A percentile compares a stretch with the other conserved stretches of the same genome.
Evolutionary conservation across 2,329 filamentous ascomycete species (phyloP).

Genomic region (Arachnomyces sp.): DNA sequence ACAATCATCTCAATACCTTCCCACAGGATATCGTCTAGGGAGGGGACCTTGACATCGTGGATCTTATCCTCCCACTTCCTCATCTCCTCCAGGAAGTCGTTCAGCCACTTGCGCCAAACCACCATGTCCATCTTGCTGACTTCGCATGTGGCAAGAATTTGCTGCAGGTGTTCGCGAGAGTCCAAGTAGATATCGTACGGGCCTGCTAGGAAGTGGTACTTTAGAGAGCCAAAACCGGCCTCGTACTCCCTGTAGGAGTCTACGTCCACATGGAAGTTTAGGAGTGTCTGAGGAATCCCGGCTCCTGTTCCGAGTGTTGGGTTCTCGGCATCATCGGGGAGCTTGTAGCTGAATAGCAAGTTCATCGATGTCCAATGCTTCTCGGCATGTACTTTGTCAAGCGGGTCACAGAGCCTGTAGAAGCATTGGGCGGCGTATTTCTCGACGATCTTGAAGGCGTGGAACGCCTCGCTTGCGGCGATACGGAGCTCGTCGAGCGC

Average conservation of each 20-base stretch:
- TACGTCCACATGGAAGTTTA: slow-evolving; percentile 19
- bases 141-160: slow-evolving; percentile 5
- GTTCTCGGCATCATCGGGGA: slow-evolving; percentile 3
- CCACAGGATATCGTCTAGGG: slow-evolving; percentile 19
- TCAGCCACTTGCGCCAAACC: slow-evolving; percentile 20
- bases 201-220: slow-evolving; percentile 6
- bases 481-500: slow-evolving; percentile 12
- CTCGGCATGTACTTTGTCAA: background rate
- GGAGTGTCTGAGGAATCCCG: slow-evolving; percentile 19
- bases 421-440: slow-evolving; percentile 13
- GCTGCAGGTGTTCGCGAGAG: slow-evolving; percentile 10
- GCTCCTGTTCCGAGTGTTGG: slow-evolving; percentile 14
- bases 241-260: slow-evolving; percentile 15
- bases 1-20: slow-evolving; percentile 19
- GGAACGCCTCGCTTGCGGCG: slow-evolving; percentile 12
- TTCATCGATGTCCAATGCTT: slow-evolving; percentile 18
- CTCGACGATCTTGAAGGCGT: slow-evolving; percentile 13
- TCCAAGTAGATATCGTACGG: slow-evolving; percentile 13
- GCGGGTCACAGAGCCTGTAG: slow-evolving; percentile 19
- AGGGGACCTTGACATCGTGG: slow-evolving; percentile 16
- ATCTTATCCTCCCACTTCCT: slow-evolving; percentile 20
- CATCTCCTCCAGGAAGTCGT: slow-evolving; percentile 18
- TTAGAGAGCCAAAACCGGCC: background rate
- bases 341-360: slow-evolving; percentile 18
- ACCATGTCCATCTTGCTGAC: slow-evolving; percentile 12